Conservation (phyloP, 2,329 filamentous ascomycete genomes). For the Tolypocladium capitatum region DNA sequence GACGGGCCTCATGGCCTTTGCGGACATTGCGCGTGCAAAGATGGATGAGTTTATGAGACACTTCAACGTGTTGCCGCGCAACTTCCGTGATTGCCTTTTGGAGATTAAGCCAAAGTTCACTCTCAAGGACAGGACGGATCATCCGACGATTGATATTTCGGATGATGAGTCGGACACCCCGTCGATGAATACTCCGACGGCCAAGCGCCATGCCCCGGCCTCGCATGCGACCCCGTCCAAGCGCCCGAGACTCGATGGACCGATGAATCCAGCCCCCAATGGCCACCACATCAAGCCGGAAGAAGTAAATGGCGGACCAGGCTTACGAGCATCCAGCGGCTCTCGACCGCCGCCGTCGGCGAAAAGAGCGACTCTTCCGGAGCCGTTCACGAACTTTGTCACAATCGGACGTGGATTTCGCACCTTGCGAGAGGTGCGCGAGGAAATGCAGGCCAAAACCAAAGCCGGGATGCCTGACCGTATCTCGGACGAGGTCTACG, state of each 20-base stretch:
- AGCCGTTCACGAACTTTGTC: constrained; percentile 26
- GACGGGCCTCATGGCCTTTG: constrained; percentile 45
- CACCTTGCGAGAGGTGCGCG: constrained; percentile 36
- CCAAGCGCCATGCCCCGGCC: constrained; percentile 16
- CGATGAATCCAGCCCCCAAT: constrained; percentile 3
- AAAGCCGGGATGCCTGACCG: constrained; percentile 45
- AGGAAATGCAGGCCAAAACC: constrained; percentile 39
- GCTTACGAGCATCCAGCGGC: neutral
- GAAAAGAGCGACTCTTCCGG: constrained; percentile 10
- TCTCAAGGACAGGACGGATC: constrained; percentile 24
- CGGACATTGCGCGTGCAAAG: constrained; percentile 36
- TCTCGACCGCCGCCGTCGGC: constrained; percentile 4
- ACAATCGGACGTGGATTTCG: constrained; percentile 26
- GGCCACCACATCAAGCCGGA: constrained; percentile 22
- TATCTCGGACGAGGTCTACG: constrained; percentile 46
- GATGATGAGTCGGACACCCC: constrained; percentile 25
- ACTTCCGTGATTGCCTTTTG: constrained; percentile 36
- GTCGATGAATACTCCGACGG: constrained; percentile 12
- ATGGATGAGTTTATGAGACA: constrained; percentile 30
- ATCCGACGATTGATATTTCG: constrained; percentile 23
- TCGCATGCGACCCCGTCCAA: constrained; percentile 21
- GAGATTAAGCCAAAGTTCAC: constrained; percentile 33
- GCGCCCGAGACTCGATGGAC: constrained; percentile 12
- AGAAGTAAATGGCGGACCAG: constrained; percentile 15
- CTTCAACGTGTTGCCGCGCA: constrained; percentile 33